phyloP scores from a whole-genome alignment of 176 grass and related monocot species.

The Zea luxurians region DNA sequence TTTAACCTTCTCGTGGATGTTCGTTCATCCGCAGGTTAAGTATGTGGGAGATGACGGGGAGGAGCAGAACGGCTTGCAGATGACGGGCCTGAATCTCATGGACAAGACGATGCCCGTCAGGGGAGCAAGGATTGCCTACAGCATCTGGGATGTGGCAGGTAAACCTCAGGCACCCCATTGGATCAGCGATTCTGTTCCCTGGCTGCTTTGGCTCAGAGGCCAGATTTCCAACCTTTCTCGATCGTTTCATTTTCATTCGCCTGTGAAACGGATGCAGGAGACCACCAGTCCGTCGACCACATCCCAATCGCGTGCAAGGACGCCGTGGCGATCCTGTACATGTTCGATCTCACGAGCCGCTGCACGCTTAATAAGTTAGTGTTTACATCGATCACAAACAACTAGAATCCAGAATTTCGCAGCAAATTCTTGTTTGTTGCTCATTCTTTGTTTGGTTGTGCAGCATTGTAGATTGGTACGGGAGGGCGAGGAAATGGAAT shows the following conservation, averaged over 20 bases:
- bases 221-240: not conserved
- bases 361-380: conserved; percentile 90
- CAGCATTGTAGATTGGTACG: conserved; percentile 84
- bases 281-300: conserved; percentile 62
- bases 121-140: conserved; percentile 75
- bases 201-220: conserved; percentile 6
- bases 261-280: conserved; percentile 50
- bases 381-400: not conserved
- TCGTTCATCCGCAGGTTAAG: conserved; percentile 57
- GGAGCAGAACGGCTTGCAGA: conserved; percentile 77
- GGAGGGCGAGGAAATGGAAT: conserved; percentile 92
- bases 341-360: conserved; percentile 98
- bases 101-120: conserved; percentile 75
- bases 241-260: not conserved
- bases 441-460: conserved; percentile 24
- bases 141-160: conserved; percentile 97
- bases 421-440: not conserved
- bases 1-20: not conserved
- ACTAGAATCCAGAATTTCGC: not conserved
- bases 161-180: not conserved
- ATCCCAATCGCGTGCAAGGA: conserved; percentile 95
- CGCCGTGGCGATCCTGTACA: conserved; percentile 79
- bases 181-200: not conserved
- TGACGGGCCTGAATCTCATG: conserved; percentile 93
- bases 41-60: conserved; percentile 74